phyloP scores from a whole-genome alignment of 176 grass and related monocot species.

The Avena atlantica region DNA sequence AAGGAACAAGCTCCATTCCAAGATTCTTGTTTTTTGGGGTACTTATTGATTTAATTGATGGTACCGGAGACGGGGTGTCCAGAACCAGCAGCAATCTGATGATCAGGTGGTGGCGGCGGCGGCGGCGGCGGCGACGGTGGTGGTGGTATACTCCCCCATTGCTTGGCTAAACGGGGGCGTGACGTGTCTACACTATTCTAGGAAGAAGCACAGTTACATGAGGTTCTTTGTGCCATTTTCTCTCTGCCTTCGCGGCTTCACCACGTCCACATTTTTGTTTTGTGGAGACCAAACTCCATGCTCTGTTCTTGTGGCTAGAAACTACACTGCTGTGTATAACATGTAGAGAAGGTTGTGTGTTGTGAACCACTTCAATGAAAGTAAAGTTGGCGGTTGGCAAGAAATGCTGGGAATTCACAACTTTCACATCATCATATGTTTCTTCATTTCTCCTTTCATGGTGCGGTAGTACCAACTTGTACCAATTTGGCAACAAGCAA shows the following conservation, averaged over 20 bases:
- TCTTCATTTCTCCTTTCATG: no score
- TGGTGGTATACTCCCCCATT: background rate
- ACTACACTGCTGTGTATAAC: constrained; percentile 39
- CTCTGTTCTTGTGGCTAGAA: constrained; percentile 26
- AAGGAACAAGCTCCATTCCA: background rate
- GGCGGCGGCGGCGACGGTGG: no score
- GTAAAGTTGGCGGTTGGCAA: constrained; percentile 21
- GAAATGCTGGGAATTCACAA: constrained; percentile 2
- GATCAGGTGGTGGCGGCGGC: background rate
- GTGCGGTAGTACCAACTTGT: background rate
- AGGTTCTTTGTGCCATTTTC: background rate
- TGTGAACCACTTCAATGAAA: constrained; percentile 25
- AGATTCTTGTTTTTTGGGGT: background rate
- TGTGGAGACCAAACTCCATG: background rate
- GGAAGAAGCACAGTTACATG: constrained; percentile 21
- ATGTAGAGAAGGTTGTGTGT: constrained; percentile 2
- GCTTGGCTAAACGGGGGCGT: background rate
- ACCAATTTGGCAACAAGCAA: no score
- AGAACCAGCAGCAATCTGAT: background rate
- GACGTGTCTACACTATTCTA: background rate
- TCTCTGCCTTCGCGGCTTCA: background rate
- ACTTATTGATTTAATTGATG: constrained; percentile 19
- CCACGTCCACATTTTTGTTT: background rate
- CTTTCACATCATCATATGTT: background rate
- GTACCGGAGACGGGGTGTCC: background rate